Evolutionary conservation across 495 filamentous ascomycete species (phyloP).

Genomic region (Penicillium angulare): DNA sequence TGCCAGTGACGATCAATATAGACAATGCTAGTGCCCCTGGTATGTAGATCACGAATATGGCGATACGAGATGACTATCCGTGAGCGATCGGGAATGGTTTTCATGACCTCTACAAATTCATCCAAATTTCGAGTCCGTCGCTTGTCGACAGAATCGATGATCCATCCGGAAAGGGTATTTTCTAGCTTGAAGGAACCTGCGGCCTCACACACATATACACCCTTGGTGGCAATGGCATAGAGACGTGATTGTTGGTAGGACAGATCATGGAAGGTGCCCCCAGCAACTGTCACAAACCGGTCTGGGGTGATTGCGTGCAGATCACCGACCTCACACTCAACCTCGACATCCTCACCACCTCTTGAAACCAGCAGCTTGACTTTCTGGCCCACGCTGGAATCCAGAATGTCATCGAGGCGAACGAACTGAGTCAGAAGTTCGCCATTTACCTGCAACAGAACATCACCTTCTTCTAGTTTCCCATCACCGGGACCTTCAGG

Average conservation of each 20-base stretch:
- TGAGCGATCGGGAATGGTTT: slow-evolving; percentile 79
- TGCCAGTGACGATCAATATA: slow-evolving; percentile 95
- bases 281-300: slow-evolving; percentile 89
- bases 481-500: slow-evolving; percentile 84
- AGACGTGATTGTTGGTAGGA: slow-evolving; percentile 95
- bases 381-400: slow-evolving; percentile 75
- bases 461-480: slow-evolving; percentile 90
- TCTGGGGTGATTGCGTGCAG: slow-evolving; percentile 94
- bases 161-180: slow-evolving; percentile 84
- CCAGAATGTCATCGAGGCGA: slow-evolving; percentile 87
- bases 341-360: slow-evolving; percentile 82
- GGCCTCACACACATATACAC: slow-evolving; percentile 93
- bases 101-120: slow-evolving; percentile 89
- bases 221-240: slow-evolving; percentile 86
- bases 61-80: slow-evolving; percentile 93
- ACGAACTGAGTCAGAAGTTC: slow-evolving; percentile 93
- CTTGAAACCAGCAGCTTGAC: slow-evolving; percentile 79
- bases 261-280: slow-evolving; percentile 89
- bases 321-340: slow-evolving; percentile 84
- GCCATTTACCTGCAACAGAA: slow-evolving; percentile 92
- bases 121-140: slow-evolving; percentile 83
- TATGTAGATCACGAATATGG: slow-evolving; percentile 92
- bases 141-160: slow-evolving; percentile 90
- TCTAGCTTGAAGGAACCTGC: slow-evolving; percentile 95
- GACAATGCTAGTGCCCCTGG: slow-evolving; percentile 86